These are phyloP conservation scores for Fusarium newnesense DNA, from an alignment of 2,329 filamentous ascomycete species.

Conservation along the genomic window DNA sequence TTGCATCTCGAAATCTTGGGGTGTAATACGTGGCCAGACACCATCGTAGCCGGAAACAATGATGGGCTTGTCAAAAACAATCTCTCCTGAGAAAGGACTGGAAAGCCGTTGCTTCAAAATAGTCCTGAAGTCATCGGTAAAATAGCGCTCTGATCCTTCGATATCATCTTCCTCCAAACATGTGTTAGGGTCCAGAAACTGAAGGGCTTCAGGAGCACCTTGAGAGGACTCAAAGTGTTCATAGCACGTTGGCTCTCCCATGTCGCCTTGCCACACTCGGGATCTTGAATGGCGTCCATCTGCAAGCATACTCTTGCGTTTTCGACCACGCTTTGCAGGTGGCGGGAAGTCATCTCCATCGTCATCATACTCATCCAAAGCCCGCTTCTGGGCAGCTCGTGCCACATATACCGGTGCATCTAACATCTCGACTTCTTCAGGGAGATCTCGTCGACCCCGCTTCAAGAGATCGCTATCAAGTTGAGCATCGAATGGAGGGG, in stretches of 20 bases:
- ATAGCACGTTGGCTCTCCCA: conserved; percentile 28
- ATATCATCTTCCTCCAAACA: conserved; percentile 48
- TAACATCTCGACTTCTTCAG: conserved; percentile 59
- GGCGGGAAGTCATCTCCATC: conserved; percentile 27
- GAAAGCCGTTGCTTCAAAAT: conserved; percentile 14
- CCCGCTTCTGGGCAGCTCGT: conserved; percentile 49
- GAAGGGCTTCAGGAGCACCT: conserved; percentile 39
- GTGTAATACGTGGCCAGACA: conserved; percentile 47
- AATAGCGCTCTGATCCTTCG: conserved; percentile 7
- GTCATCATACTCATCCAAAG: conserved; percentile 38
- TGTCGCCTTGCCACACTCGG: conserved; percentile 14
- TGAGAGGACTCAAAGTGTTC: conserved; percentile 31
- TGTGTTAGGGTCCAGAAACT: conserved; percentile 57
- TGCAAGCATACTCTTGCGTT: conserved; percentile 24
- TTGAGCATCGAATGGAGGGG: conserved; percentile 37
- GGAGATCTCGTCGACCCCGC: conserved; percentile 51
- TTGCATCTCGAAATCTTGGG: conserved; percentile 50
- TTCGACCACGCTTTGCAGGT: conserved; percentile 38
- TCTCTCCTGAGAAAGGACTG: not conserved
- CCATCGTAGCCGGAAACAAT: conserved; percentile 42
- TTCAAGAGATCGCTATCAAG: conserved; percentile 32
- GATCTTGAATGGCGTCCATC: conserved; percentile 12
- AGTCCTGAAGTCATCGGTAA: conserved; percentile 2
- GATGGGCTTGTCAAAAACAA: conserved; percentile 37
- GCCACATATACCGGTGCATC: conserved; percentile 62